phyloP scores from a whole-genome alignment of 192 early-diverging fungal genomes.

The Gryganskiella cystojenkinii region DNA sequence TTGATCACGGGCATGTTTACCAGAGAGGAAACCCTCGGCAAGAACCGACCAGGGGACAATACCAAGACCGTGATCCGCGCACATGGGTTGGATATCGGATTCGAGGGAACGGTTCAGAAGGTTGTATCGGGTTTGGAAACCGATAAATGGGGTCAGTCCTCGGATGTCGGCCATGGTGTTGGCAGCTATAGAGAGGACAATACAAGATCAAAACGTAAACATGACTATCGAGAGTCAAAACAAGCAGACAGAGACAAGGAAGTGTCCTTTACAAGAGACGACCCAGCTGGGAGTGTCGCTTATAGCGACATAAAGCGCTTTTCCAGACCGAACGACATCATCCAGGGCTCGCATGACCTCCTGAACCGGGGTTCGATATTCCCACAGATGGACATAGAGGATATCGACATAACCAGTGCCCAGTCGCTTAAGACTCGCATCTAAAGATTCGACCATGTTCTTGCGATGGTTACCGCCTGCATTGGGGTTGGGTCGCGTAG shows the following conservation, averaged over 20 bases:
- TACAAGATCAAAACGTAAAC: too few species aligned
- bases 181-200: constrained; percentile 11
- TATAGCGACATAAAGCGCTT: constrained; percentile 67
- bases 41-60: constrained; percentile 67
- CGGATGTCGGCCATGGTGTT: constrained; percentile 48
- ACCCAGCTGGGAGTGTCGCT: constrained; percentile 62
- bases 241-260: neutral
- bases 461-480: constrained; percentile 55
- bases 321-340: constrained; percentile 72
- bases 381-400: constrained; percentile 59
- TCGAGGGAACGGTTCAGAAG: constrained; percentile 46
- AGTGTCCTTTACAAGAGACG: constrained; percentile 51
- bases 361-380: constrained; percentile 67
- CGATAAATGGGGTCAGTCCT: constrained; percentile 42
- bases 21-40: constrained; percentile 61
- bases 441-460: constrained; percentile 60
- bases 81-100: constrained; percentile 49
- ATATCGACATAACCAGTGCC: constrained; percentile 58
- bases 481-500: constrained; percentile 22
- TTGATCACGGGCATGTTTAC: constrained; percentile 41
- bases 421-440: constrained; percentile 64
- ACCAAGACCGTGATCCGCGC: constrained; percentile 42
- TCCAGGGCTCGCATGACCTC: constrained; percentile 78
- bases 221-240: too few species aligned
- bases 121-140: constrained; percentile 46